phyloP scores from a whole-genome alignment of 2,329 filamentous ascomycete species.

The Talaromyces sp. region DNA sequence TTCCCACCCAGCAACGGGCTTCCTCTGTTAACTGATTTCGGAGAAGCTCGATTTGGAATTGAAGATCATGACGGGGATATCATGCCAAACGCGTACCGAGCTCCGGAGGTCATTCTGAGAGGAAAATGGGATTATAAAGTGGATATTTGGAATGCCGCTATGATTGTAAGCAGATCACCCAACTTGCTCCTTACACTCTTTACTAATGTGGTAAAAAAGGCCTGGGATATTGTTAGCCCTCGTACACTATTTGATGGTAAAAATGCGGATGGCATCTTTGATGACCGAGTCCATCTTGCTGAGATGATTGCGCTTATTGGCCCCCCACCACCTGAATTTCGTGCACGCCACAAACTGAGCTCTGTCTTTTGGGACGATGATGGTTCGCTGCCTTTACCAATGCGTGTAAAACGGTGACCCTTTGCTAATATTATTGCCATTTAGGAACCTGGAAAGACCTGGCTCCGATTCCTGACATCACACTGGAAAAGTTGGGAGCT shows the following conservation, averaged over 20 bases:
- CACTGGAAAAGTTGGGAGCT: no score
- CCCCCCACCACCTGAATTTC: constrained; percentile 1
- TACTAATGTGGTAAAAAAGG: no score
- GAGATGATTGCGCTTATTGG: constrained; percentile 6
- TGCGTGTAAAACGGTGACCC: no score
- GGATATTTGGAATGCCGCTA: constrained; percentile 40
- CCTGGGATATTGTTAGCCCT: no score
- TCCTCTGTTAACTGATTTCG: constrained; percentile 24
- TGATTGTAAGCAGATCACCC: constrained; percentile 22
- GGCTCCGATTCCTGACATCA: no score
- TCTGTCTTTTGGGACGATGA: no score
- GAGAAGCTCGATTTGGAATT: constrained; percentile 28
- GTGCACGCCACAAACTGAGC: no score
- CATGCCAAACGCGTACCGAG: constrained; percentile 40
- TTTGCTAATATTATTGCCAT: no score
- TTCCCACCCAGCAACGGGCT: no score
- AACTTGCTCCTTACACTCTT: neutral
- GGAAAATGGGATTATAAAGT: constrained; percentile 32
- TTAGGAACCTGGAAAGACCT: no score
- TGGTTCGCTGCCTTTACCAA: no score
- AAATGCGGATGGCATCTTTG: constrained; percentile 26
- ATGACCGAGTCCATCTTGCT: constrained; percentile 6
- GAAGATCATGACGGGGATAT: constrained; percentile 30
- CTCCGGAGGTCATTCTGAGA: constrained; percentile 37
- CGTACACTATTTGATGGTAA: constrained; percentile 4